These are phyloP conservation scores for Closterium sp. DNA, from an alignment of 139 green algal genomes.

Conservation along the genomic window DNA sequence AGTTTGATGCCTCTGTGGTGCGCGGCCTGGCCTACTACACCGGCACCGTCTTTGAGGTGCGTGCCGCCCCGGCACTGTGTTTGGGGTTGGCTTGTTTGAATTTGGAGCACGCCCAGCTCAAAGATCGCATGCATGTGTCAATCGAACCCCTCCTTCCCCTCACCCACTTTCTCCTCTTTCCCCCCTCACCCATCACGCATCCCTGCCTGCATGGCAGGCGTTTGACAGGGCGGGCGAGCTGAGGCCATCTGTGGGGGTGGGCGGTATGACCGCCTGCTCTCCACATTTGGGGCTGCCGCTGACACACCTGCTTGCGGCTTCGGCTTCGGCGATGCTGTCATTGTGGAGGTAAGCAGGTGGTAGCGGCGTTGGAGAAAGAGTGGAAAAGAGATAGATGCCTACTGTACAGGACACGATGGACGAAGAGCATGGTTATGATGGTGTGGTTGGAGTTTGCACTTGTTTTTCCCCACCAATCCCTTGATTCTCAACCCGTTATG, in stretches of 20 bases:
- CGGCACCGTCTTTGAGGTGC: slow-evolving; percentile 66
- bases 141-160: no score
- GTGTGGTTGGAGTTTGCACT: background rate
- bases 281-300: slow-evolving; percentile 53
- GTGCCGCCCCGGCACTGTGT: background rate
- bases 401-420: no score
- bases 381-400: background rate
- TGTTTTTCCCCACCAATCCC: background rate
- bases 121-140: no score
- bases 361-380: background rate
- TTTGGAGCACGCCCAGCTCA: no score
- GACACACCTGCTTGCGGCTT: slow-evolving; percentile 55
- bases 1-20: slow-evolving; percentile 90
- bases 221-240: slow-evolving; percentile 87
- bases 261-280: slow-evolving; percentile 90
- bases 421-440: no score
- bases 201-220: slow-evolving; percentile 51
- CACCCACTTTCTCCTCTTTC: no score
- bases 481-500: no score
- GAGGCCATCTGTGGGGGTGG: slow-evolving; percentile 95
- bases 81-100: background rate
- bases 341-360: slow-evolving; percentile 73
- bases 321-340: slow-evolving; percentile 86
- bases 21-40: slow-evolving; percentile 98
- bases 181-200: background rate